These are phyloP conservation scores for Myriosclerotinia scirpicola DNA, from an alignment of 2,329 filamentous ascomycete genomes.

Conservation along the genomic window DNA sequence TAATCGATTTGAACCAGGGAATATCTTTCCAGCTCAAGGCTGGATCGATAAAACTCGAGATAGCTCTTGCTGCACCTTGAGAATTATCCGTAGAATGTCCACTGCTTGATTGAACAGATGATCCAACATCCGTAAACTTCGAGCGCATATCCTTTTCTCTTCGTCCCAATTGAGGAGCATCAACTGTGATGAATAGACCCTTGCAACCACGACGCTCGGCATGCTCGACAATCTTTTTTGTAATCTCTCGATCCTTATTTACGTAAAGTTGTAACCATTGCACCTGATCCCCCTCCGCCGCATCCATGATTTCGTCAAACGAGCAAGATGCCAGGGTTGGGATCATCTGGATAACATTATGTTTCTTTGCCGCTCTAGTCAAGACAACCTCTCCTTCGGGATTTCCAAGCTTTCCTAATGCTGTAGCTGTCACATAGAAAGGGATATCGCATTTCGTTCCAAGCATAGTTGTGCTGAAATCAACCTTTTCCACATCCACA, in stretches of 20 bases:
- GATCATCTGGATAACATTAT: constrained; percentile 97
- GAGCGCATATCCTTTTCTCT: constrained; percentile 97
- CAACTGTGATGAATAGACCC: constrained; percentile 96
- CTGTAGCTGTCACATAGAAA: constrained; percentile 96
- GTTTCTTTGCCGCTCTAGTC: constrained; percentile 78
- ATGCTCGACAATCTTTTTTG: constrained; percentile 84
- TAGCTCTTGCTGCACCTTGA: constrained; percentile 91
- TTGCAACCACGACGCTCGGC: constrained; percentile 91
- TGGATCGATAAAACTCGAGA: constrained; percentile 96
- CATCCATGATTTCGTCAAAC: constrained; percentile 96
- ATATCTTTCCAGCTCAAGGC: constrained; percentile 91
- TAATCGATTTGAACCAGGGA: constrained; percentile 87
- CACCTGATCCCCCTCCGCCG: constrained; percentile 72
- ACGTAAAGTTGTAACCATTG: constrained; percentile 97
- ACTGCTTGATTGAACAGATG: constrained; percentile 69
- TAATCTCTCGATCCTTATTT: constrained; percentile 92
- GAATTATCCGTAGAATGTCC: constrained; percentile 76
- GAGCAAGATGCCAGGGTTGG: constrained; percentile 95
- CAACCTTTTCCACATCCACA: constrained; percentile 83
- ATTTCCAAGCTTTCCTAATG: constrained; percentile 90
- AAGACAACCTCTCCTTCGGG: constrained; percentile 92
- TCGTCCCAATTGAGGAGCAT: constrained; percentile 91
- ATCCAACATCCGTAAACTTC: constrained; percentile 83
- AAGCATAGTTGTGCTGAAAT: constrained; percentile 90
- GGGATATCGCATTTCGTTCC: constrained; percentile 80